Percentiles rank a stretch among this genome's conserved stretches.
phyloP scores from a whole-genome alignment of 352 stramenopile species.

The Globisporangium sylvaticum region DNA sequence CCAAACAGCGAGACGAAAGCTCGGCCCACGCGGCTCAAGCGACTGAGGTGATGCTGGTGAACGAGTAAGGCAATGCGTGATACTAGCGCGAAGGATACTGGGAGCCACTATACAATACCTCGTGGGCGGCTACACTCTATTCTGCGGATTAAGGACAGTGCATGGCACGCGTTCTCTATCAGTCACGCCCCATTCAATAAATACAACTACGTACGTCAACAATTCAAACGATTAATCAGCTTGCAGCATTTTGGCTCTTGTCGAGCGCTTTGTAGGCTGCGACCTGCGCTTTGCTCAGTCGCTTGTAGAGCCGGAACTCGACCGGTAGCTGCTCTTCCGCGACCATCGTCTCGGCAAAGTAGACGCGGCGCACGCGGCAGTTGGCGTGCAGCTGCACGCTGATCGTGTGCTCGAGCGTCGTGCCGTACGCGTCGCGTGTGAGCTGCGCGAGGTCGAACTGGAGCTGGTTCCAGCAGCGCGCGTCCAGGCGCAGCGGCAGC shows the following conservation, averaged over 20 bases:
- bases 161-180: not conserved
- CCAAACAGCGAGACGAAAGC: constrained; percentile 11
- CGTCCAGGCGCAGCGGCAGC: constrained; percentile 40
- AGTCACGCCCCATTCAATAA: not conserved
- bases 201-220: not conserved
- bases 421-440: constrained; percentile 37
- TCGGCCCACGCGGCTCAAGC: constrained; percentile 19
- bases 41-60: constrained; percentile 12
- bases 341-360: constrained; percentile 46
- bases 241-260: constrained; percentile 7
- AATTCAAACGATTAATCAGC: not conserved
- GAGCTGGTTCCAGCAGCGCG: constrained; percentile 54
- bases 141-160: not conserved
- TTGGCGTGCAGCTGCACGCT: constrained; percentile 51
- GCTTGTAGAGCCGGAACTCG: constrained; percentile 53
- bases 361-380: constrained; percentile 55
- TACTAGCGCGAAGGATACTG: not conserved
- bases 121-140: not conserved
- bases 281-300: constrained; percentile 33
- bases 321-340: constrained; percentile 34
- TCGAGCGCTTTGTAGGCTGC: constrained; percentile 18
- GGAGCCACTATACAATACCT: not conserved
- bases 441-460: constrained; percentile 45
- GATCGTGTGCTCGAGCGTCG: constrained; percentile 33
- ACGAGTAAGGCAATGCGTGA: too few species aligned